A percentile compares a stretch with the other conserved stretches of the same genome.
These are phyloP conservation scores for Neospora caninum DNA, from an alignment of 169 alveolate genomes.

Conservation along the genomic window DNA sequence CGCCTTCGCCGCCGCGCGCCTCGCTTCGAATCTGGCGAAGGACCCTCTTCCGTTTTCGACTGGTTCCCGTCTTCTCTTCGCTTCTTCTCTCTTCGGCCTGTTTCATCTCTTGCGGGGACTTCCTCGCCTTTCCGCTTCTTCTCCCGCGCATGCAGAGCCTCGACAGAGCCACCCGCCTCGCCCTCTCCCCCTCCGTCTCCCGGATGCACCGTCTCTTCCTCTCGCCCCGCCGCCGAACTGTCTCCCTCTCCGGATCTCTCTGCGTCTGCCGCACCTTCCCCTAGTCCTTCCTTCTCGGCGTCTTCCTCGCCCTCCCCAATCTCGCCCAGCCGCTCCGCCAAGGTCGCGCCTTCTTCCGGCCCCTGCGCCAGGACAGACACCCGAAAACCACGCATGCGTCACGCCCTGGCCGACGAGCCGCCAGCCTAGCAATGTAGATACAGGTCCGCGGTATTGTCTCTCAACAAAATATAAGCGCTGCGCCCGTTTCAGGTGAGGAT, in stretches of 20 bases:
- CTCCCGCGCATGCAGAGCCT: background rate
- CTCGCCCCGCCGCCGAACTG: no score
- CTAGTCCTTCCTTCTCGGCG: background rate
- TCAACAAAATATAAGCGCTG: no score
- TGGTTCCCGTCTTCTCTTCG: background rate
- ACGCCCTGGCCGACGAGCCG: no score
- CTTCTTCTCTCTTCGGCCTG: background rate
- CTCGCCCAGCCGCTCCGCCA: background rate
- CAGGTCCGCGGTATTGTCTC: no score
- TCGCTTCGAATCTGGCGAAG: background rate
- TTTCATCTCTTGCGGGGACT: no score
- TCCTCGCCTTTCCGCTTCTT: background rate
- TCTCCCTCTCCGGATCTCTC: no score
- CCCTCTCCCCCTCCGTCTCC: background rate
- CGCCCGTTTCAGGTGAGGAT: no score
- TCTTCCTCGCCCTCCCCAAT: background rate
- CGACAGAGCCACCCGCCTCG: background rate
- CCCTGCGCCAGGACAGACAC: background rate
- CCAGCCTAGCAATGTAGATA: no score
- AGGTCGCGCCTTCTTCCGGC: background rate
- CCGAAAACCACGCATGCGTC: no score
- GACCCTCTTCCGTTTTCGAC: background rate
- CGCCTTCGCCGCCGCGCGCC: background rate
- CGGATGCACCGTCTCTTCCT: background rate
- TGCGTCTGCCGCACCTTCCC: no score